These are phyloP conservation scores for Daedaleopsis nitida DNA, from an alignment of 768 basidiomycete species.

Conservation along the genomic window DNA sequence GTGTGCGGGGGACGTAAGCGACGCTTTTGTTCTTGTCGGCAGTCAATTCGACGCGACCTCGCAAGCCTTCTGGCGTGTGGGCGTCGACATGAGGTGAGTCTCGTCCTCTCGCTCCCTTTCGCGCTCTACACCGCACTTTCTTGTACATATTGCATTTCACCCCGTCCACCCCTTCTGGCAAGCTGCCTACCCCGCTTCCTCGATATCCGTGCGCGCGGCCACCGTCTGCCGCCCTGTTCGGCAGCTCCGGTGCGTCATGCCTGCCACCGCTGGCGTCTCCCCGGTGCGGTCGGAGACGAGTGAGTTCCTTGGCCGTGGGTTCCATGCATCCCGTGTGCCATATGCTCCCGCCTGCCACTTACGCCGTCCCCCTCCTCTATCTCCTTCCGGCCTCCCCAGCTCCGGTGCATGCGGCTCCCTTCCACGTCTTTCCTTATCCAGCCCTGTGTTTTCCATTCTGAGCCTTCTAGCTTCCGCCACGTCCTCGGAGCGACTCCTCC, in stretches of 20 bases:
- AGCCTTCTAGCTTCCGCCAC: neutral
- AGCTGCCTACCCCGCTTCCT: neutral
- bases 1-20: slow-evolving; percentile 74
- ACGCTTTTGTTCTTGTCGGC: slow-evolving; percentile 87
- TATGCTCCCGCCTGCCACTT: neutral
- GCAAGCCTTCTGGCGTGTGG: slow-evolving; percentile 69
- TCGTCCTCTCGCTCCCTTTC: neutral
- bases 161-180: neutral
- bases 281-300: slow-evolving; percentile 17
- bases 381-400: slow-evolving; percentile 8
- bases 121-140: neutral
- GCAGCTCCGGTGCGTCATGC: slow-evolving; percentile 10
- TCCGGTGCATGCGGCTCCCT: neutral
- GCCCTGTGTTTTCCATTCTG: neutral
- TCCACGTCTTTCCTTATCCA: neutral
- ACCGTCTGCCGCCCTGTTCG: slow-evolving; percentile 4
- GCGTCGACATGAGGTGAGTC: slow-evolving; percentile 77
- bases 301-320: neutral
- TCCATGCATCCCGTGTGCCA: slow-evolving; percentile 7
- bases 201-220: neutral
- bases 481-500: neutral
- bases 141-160: neutral
- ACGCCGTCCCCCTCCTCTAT: neutral
- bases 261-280: slow-evolving; percentile 5
- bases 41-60: slow-evolving; percentile 86